Evolutionary conservation across 2,329 filamentous ascomycete genomes (phyloP).

Genomic region (Colletotrichum cereale): DNA sequence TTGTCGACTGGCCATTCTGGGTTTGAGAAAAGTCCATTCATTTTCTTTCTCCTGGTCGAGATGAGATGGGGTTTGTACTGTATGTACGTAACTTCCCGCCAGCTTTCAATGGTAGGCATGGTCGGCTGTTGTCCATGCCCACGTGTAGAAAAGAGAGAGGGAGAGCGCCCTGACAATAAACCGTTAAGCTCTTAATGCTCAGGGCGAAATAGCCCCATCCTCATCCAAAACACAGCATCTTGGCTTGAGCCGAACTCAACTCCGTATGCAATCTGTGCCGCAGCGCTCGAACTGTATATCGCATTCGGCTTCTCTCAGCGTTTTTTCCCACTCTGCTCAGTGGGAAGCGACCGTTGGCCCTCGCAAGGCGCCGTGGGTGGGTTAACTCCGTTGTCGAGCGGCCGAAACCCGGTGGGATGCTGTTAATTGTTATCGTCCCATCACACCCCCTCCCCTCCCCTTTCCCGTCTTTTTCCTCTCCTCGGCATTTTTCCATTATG

Average conservation of each 20-base stretch:
- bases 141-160: neutral
- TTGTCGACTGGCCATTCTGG: slow-evolving; percentile 31
- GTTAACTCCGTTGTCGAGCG: slow-evolving; percentile 11
- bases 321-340: neutral
- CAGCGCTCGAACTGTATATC: slow-evolving; percentile 7
- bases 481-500: slow-evolving; percentile 23
- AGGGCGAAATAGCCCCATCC: neutral
- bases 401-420: slow-evolving; percentile 3
- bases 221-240: neutral
- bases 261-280: slow-evolving; percentile 15
- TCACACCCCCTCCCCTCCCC: neutral
- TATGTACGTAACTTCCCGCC: neutral
- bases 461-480: slow-evolving; percentile 1
- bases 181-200: neutral
- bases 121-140: slow-evolving; percentile 15
- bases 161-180: neutral
- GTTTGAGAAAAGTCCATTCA: neutral
- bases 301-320: slow-evolving; percentile 1
- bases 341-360: neutral
- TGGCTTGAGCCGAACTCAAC: neutral
- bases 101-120: neutral
- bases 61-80: neutral
- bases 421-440: neutral
- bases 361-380: neutral
- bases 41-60: slow-evolving; percentile 1